Evolutionary conservation across 208 protist genomes (phyloP), one percentile per base, ranked within the genome.

Genomic region (Angomonas ambiguus): DNA sequence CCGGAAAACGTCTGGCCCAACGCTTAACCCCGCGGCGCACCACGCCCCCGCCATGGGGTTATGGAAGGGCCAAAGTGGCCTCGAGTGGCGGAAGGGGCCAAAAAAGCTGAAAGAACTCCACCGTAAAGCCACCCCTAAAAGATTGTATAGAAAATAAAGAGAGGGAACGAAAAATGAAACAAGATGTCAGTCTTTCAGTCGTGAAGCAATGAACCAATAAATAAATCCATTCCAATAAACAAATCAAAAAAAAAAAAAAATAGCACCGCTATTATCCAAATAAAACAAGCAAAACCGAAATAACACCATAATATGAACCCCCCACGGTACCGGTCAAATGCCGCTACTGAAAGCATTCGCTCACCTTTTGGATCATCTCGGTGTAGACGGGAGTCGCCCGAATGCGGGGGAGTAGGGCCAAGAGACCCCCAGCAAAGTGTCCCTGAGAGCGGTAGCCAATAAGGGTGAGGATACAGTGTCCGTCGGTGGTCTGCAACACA

Each of bases 391-490:
- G 5, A 33, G 2, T 62, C 2, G 25, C 3, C 1, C 30, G 8
- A 2, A 95, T 92, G 65, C 92, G 90, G 0, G 75, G 79, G 5
- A 91, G 72, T 33, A 95, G 68, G 18, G 84, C 67, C 16, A 96
- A 69, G 42, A 96, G 67, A 18, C 87, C 83, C 2, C 91, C 91
- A 0, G 88, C 78, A 63, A 69, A 83, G 75, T 96, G 91, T 0
- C 87, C 91, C 28, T 82, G 73, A 20, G 91, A 85, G 38, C 91
- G 85, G 61, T 75, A 72, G 31, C 91, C 91, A 25, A 96, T 82
- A 16, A 96, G 65, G 5, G 87, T 94, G 28, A 96, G 53, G 30
- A 94, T 75, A 32, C 57, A 79, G 63, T 62, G 76, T 2, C 51
- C n/a, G 69, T 94, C 82, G 31, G 91, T 67, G 42, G 81, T 65